Evolutionary conservation across 1,284 basidiomycete genomes (phyloP).

Genomic region (Cerrena zonata): DNA sequence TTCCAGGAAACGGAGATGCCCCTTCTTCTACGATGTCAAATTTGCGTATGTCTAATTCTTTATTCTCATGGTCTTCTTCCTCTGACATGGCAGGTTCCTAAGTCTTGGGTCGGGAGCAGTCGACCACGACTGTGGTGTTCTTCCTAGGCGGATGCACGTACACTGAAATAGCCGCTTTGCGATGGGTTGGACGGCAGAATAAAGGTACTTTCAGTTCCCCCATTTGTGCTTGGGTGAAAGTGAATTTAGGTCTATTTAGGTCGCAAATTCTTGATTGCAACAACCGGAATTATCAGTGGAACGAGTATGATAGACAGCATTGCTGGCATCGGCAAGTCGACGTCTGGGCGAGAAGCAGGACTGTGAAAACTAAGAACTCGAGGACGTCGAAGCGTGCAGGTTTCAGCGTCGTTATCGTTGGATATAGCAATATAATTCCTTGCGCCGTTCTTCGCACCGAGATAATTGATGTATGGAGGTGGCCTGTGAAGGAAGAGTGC

Average conservation of each 20-base stretch:
- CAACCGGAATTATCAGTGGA: slow-evolving; percentile 83
- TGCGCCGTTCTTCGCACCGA: too few species aligned
- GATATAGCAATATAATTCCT: too few species aligned
- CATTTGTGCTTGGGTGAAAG: slow-evolving; percentile 5
- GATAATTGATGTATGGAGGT: neutral
- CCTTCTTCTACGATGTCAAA: slow-evolving; percentile 31
- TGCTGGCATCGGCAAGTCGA: slow-evolving; percentile 37
- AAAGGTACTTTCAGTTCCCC: slow-evolving; percentile 53
- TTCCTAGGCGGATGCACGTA: slow-evolving; percentile 98
- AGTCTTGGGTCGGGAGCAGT: slow-evolving; percentile 47
- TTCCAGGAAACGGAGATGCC: slow-evolving; percentile 27
- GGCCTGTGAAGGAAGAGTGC: neutral
- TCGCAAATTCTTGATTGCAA: slow-evolving; percentile 80
- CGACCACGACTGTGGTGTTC: slow-evolving; percentile 86
- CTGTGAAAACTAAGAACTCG: too few species aligned
- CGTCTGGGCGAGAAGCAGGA: slow-evolving; percentile 28
- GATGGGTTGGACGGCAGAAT: slow-evolving; percentile 84
- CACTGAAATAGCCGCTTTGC: slow-evolving; percentile 89
- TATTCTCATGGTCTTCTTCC: too few species aligned
- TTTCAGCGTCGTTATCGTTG: too few species aligned
- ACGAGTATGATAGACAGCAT: slow-evolving; percentile 65
- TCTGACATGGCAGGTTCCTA: too few species aligned
- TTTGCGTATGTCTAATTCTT: neutral
- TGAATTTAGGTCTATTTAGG: slow-evolving; percentile 38
- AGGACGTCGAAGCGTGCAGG: too few species aligned